phyloP scores from a whole-genome alignment of 352 stramenopile genomes.

The Phytophthora ramorum region DNA sequence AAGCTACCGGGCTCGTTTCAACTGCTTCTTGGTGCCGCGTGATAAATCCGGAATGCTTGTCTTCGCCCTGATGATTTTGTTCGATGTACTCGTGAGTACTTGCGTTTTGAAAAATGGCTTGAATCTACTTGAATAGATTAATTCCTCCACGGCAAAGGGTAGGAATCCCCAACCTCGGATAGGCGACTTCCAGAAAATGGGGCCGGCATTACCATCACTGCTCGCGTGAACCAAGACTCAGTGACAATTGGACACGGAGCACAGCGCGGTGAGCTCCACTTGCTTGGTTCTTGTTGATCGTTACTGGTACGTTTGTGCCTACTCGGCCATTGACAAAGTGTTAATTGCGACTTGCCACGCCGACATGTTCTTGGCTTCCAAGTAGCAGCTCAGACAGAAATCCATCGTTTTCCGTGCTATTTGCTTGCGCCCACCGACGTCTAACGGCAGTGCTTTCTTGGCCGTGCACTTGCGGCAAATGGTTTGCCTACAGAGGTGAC shows the following conservation, averaged over 20 bases:
- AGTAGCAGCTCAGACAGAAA: constrained; percentile 62
- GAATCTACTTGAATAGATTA: too few species aligned
- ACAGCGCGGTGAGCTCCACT: constrained; percentile 1
- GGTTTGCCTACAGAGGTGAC: constrained; percentile 36
- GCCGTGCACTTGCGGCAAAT: constrained; percentile 57
- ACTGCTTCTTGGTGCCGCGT: too few species aligned
- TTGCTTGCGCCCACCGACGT: constrained; percentile 12
- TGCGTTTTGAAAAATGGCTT: too few species aligned
- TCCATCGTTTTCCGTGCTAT: constrained; percentile 36
- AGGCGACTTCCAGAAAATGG: constrained; percentile 23
- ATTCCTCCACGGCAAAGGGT: too few species aligned
- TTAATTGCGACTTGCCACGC: constrained; percentile 51
- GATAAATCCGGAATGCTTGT: too few species aligned
- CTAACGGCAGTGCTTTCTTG: constrained; percentile 40
- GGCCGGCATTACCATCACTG: neutral
- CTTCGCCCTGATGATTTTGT: too few species aligned
- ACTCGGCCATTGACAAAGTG: constrained; percentile 10
- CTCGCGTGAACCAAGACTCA: constrained; percentile 1
- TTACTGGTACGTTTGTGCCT: neutral
- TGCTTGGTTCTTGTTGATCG: neutral
- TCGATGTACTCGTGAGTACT: too few species aligned
- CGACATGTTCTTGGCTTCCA: constrained; percentile 47
- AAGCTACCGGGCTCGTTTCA: too few species aligned
- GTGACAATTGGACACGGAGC: constrained; percentile 14
- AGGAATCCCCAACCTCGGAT: constrained; percentile 1